phyloP scores from a whole-genome alignment of 2,329 filamentous ascomycete genomes.

The Thielaviopsis punctulata region DNA sequence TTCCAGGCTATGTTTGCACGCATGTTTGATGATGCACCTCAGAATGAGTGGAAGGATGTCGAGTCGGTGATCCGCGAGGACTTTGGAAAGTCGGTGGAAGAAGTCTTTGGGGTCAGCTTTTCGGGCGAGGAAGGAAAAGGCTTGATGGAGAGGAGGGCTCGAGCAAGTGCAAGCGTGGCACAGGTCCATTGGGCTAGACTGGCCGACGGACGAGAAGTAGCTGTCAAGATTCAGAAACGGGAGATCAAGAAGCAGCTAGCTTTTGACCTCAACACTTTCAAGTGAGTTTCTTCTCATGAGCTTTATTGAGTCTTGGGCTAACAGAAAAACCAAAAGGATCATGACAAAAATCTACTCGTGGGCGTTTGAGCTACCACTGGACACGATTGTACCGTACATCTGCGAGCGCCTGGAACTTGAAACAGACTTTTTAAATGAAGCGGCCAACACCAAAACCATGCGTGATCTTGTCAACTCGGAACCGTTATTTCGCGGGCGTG shows the following conservation, averaged over 20 bases:
- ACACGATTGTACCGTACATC: constrained; percentile 81
- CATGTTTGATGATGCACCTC: constrained; percentile 96
- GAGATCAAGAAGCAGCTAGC: constrained; percentile 82
- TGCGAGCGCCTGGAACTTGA: constrained; percentile 81
- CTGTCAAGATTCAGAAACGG: constrained; percentile 89
- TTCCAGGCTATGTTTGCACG: constrained; percentile 91
- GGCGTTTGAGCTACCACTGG: constrained; percentile 86
- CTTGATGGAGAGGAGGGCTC: constrained; percentile 40
- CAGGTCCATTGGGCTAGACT: constrained; percentile 92
- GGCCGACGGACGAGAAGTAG: constrained; percentile 75
- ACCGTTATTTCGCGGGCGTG: constrained; percentile 55
- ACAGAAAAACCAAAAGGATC: no score
- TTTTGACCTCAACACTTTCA: constrained; percentile 94
- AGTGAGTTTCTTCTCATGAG: constrained; percentile 29
- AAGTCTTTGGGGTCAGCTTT: constrained; percentile 85
- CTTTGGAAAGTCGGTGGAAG: constrained; percentile 68
- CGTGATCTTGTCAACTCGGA: constrained; percentile 57
- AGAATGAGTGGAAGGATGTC: constrained; percentile 75
- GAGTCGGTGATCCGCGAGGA: constrained; percentile 75
- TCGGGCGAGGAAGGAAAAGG: constrained; percentile 49
- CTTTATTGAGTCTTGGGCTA: background rate
- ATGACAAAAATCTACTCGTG: constrained; percentile 68
- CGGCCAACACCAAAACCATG: constrained; percentile 76
- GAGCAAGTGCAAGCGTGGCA: constrained; percentile 78
- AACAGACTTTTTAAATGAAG: constrained; percentile 88